Conservation (phyloP, 2,329 filamentous ascomycete genomes). For the Metarhizium guizhouense region DNA sequence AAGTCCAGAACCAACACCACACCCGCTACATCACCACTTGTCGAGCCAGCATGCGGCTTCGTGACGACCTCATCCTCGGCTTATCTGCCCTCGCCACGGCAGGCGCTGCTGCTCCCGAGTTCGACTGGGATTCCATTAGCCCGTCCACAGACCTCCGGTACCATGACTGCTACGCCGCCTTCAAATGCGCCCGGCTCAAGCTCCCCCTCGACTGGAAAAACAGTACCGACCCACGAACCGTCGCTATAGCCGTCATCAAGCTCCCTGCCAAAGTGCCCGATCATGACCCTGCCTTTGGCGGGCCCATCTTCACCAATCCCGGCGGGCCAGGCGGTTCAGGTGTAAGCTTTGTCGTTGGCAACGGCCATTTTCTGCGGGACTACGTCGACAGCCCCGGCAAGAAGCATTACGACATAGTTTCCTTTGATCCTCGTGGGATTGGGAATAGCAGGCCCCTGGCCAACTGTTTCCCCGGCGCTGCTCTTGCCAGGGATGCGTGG, state of each 20-base stretch:
- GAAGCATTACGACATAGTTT: conserved; percentile 32
- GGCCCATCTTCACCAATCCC: conserved; percentile 33
- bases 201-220: conserved; percentile 35
- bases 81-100: background rate
- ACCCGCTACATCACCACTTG: background rate
- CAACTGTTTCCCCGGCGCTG: conserved; percentile 26
- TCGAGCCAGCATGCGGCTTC: background rate
- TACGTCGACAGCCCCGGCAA: conserved; percentile 16
- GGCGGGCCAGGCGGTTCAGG: conserved; percentile 37
- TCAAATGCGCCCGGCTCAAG: conserved; percentile 31
- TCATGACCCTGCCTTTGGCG: conserved; percentile 27
- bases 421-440: conserved; percentile 35
- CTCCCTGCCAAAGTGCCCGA: conserved; percentile 29
- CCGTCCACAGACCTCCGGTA: conserved; percentile 27
- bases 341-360: conserved; percentile 16
- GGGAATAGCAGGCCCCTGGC: conserved; percentile 25
- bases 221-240: conserved; percentile 15
- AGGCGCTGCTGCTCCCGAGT: conserved; percentile 7
- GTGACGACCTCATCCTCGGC: background rate
- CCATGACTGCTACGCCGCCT: conserved; percentile 28
- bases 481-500: conserved; percentile 17
- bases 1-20: background rate
- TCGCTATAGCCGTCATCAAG: conserved; percentile 31
- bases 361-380: conserved; percentile 19
- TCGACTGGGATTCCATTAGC: conserved; percentile 26